Evolutionary conservation across 2,329 filamentous ascomycete genomes (phyloP).

Genomic region (Xylaria hypoxylon): DNA sequence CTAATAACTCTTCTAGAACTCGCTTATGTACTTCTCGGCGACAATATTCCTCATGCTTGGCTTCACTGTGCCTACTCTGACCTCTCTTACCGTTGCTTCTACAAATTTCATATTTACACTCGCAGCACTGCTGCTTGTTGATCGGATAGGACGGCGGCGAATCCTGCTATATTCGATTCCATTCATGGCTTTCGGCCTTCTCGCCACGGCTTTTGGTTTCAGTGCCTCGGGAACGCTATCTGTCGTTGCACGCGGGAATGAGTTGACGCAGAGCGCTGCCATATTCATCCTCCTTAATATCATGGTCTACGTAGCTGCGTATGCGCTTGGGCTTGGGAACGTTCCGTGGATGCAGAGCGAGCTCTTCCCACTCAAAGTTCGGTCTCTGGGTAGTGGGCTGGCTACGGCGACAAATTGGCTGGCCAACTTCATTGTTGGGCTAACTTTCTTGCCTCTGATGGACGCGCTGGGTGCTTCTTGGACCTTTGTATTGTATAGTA

Average conservation of each 20-base stretch:
- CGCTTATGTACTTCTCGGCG: conserved; percentile 90
- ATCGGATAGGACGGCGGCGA: conserved; percentile 80
- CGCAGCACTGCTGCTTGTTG: conserved; percentile 80
- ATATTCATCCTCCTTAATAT: conserved; percentile 77
- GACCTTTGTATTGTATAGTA: conserved; percentile 85
- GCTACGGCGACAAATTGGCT: conserved; percentile 88
- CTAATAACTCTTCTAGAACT: conserved; percentile 67
- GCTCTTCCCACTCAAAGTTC: conserved; percentile 82
- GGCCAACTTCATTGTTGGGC: conserved; percentile 84
- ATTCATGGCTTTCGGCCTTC: conserved; percentile 80
- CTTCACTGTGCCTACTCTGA: conserved; percentile 82
- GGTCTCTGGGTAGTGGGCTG: conserved; percentile 77
- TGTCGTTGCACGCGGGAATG: conserved; percentile 38
- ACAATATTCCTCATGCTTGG: conserved; percentile 83
- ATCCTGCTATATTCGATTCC: conserved; percentile 87
- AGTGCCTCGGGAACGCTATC: conserved; percentile 65
- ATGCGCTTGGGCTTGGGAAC: conserved; percentile 88
- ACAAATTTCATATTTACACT: conserved; percentile 86
- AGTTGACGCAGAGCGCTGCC: conserved; percentile 54
- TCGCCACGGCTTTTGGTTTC: conserved; percentile 79
- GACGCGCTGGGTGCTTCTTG: conserved; percentile 72
- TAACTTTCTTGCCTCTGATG: conserved; percentile 85
- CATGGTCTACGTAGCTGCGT: conserved; percentile 85
- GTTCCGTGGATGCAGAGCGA: conserved; percentile 98
- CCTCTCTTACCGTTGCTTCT: conserved; percentile 81